Evolutionary conservation across 1,139 yeast species (phyloP).

Genomic region (Magnusiomyces ingens): DNA sequence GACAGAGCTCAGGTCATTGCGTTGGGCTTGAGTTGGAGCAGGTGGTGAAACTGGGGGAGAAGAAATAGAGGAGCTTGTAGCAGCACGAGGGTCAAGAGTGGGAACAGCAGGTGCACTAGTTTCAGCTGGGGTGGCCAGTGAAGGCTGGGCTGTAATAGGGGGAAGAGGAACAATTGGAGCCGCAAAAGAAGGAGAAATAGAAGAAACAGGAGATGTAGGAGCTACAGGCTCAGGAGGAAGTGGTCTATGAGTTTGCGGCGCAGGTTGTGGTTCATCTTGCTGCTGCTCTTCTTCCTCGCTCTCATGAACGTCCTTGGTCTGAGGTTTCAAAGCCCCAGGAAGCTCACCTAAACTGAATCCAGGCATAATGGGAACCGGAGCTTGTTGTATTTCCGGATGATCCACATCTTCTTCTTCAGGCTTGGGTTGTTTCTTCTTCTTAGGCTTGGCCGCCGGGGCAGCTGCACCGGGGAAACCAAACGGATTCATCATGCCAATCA

Average conservation of each 20-base stretch:
- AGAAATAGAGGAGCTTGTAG: constrained; percentile 14
- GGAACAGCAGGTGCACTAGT: constrained; percentile 14
- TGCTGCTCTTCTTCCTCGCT: constrained; percentile 16
- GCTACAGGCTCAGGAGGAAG: constrained; percentile 15
- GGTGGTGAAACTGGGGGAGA: constrained; percentile 15
- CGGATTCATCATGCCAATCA: constrained; percentile 43
- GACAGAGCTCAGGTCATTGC: constrained; percentile 3
- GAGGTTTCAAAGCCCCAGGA: constrained; percentile 24
- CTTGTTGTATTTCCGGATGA: constrained; percentile 17
- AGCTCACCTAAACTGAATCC: neutral
- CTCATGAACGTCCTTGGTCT: neutral
- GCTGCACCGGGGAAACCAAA: constrained; percentile 19
- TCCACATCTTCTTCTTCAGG: constrained; percentile 25
- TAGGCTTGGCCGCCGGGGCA: constrained; percentile 12
- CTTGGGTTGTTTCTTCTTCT: constrained; percentile 19
- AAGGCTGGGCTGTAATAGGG: constrained; percentile 5
- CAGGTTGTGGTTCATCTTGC: neutral
- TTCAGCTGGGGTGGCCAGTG: constrained; percentile 2
- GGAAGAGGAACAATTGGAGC: constrained; percentile 8
- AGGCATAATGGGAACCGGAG: constrained; percentile 48
- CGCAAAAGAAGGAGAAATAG: neutral
- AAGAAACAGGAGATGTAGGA: constrained; percentile 1
- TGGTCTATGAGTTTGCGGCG: constrained; percentile 6
- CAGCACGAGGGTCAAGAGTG: constrained; percentile 11
- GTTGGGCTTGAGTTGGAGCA: constrained; percentile 9